Evolutionary conservation across 2,329 filamentous ascomycete genomes (phyloP).

Genomic region (Diaporthe nobilis): DNA sequence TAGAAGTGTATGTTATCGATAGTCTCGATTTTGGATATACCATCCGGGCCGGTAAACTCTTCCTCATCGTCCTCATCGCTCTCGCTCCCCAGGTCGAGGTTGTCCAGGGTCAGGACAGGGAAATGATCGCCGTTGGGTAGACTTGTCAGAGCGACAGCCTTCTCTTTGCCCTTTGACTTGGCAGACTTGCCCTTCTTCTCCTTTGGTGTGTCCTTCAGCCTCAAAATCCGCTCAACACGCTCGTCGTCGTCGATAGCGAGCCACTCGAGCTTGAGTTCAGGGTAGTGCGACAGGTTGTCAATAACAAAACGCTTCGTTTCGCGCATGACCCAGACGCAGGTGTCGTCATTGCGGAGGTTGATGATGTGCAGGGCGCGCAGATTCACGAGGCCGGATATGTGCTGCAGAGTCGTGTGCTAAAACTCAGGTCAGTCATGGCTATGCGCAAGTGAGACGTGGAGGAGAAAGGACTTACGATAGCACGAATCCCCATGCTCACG

Average conservation of each 20-base stretch:
- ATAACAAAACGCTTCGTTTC: conserved; percentile 72
- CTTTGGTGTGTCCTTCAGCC: conserved; percentile 52
- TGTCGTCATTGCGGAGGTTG: conserved; percentile 68
- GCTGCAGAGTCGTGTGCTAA: conserved; percentile 71
- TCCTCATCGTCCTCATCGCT: conserved; percentile 54
- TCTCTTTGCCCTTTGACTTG: conserved; percentile 55
- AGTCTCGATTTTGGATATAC: conserved; percentile 53
- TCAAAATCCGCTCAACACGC: conserved; percentile 63
- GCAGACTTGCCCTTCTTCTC: conserved; percentile 47
- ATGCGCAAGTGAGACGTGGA: neutral
- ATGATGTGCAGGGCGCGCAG: conserved; percentile 70
- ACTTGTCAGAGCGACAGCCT: conserved; percentile 44
- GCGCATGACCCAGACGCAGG: conserved; percentile 68
- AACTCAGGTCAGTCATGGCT: conserved; percentile 38
- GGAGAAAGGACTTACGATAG: conserved; percentile 62
- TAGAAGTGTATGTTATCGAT: conserved; percentile 58
- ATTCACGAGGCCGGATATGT: conserved; percentile 64
- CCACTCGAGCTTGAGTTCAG: conserved; percentile 70
- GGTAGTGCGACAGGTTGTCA: conserved; percentile 70
- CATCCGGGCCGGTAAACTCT: conserved; percentile 43
- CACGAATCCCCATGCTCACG: conserved; percentile 66
- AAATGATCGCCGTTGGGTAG: conserved; percentile 44
- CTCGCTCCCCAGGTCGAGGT: conserved; percentile 47
- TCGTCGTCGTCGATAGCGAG: conserved; percentile 67
- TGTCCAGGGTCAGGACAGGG: conserved; percentile 47